Base-by-base conservation (phyloP, 345 rosid genomes). In the Populus alba region DNA sequence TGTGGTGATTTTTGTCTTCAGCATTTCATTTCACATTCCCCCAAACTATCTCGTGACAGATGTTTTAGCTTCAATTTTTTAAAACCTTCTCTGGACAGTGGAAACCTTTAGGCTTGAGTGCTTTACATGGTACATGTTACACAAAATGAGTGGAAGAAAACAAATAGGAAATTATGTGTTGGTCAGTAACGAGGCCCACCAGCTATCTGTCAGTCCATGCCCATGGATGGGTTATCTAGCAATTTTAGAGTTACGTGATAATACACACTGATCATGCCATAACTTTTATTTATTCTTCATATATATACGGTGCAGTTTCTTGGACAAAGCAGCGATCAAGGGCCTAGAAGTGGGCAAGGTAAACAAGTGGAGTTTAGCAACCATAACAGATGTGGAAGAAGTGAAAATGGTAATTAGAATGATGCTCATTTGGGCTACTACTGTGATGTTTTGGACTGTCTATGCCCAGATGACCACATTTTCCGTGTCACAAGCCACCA, bases 371-470 rank as follows among this genome's bases (percentile, higher is more conserved):
- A 81, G 81, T 65, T 66, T 96, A 70, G 83, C 97, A 41, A 96
- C 99, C 81, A 68, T 94, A 75, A 91, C 97, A 8, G 99, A 96
- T 70, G 97, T 91, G 6, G 99, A 96, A 63, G 99, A 96, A 81
- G 99, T 96, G 71, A 96, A 96, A 87, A 43, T 91, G 83, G 91
- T 96, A 69, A 20, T 96, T 3, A 78, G 97, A 23, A 96, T 96
- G 99, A 57, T 96, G 73, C 99, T 98, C 8, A 85, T 94, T 22
- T 96, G 99, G 99, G 95, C 92, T 70, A 94, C 99, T 43, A 90
- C 87, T 23, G 86, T 96, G 22, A 89, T 94, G 53, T 96, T 96
- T 77, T 93, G 99, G 99, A 91, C 98, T n/a, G 89, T 93, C 70
- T 92, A 96, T 63, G 99, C 99, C 15, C 99, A 96, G 67, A 85